These are phyloP conservation scores for Globisporangium nodosum DNA, from an alignment of 352 stramenopile genomes.

Conservation along the genomic window DNA sequence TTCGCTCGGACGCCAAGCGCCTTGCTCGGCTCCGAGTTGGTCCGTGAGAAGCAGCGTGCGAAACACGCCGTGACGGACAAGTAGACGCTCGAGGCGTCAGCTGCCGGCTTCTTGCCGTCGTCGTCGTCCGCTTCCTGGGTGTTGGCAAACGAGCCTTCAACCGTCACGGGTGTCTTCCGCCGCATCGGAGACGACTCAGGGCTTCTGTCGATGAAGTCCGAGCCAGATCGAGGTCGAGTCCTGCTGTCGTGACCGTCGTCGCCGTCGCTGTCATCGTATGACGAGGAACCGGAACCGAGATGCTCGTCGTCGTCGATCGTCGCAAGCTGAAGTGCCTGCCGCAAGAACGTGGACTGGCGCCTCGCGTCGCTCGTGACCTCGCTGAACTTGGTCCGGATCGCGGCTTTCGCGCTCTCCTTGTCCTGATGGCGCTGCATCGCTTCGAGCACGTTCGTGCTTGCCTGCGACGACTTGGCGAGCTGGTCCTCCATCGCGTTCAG, in stretches of 20 bases:
- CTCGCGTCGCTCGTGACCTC: constrained; percentile 42
- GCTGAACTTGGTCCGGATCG: constrained; percentile 48
- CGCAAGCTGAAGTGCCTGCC: constrained; percentile 39
- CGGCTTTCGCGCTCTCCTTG: constrained; percentile 28
- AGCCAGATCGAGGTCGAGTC: constrained; percentile 16
- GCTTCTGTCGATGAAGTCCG: constrained; percentile 48
- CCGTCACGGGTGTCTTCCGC: constrained; percentile 17
- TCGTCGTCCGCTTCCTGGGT: constrained; percentile 21
- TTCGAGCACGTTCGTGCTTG: constrained; percentile 26
- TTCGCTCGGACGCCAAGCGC: neutral
- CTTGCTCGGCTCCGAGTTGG: neutral
- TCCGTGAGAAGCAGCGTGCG: constrained; percentile 19
- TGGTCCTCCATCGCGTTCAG: constrained; percentile 61
- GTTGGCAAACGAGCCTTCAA: constrained; percentile 25
- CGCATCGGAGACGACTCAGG: constrained; percentile 71
- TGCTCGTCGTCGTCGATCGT: constrained; percentile 17
- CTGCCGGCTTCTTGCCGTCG: constrained; percentile 3
- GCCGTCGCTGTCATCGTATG: neutral
- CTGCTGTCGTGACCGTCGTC: constrained; percentile 6
- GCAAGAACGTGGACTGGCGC: constrained; percentile 37
- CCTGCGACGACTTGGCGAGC: constrained; percentile 21
- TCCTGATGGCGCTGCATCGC: constrained; percentile 34
- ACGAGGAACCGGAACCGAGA: neutral
- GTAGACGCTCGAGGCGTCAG: neutral
- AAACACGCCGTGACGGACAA: constrained; percentile 27